Evolutionary conservation across 2,329 filamentous ascomycete genomes (phyloP), one percentile per base, ranked within the genome.

Genomic region (Pezicula carpinea): DNA sequence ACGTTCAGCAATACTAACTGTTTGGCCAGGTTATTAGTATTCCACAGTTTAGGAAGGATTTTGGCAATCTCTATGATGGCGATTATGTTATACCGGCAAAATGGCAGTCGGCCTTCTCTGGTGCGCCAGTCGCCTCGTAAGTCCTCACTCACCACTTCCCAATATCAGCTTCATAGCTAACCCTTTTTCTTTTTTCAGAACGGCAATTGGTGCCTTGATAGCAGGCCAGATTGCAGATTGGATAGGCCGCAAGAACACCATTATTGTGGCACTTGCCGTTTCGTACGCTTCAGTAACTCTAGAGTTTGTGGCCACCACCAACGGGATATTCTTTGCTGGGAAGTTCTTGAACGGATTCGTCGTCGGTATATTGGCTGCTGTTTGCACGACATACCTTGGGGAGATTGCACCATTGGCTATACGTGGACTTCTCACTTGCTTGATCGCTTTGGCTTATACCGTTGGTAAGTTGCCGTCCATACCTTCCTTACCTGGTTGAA

Each of bases 341-440:
- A 67, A 73, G 1, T 56, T 76, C 22, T 48, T 73, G 3, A 61
- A 72, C 3, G 64, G 69, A 2, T 54, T 70, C 21, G 65, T 69
- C 2, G 73, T 72, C 48, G 70, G 64, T 17, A 70, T 72, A 38
- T 54, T 73, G 14, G 69, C 73, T 4, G 72, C 69, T 2, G 72
- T 72, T 43, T 69, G 67, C 5, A 72, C 71, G 49, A 69, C 71
- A 17, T 74, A 73, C 52, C 69, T 68, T 4, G 68, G 71, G 8
- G 74, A 44, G 19, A 35, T 64, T 19, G 53, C 57, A 0, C 63
- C 63, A 3, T 44, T 64, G 6, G 57, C 51, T 5, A 48, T 59
- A 5, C 57, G 57, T 33, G 57, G 57, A 19, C 21, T 59, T 8
- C 46, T 52, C 38, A 65, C 64, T 18, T 65, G 61, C 43, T 26